Evolutionary conservation across 345 rosid genomes (phyloP).

Genomic region (Eucalyptus tenuipes): DNA sequence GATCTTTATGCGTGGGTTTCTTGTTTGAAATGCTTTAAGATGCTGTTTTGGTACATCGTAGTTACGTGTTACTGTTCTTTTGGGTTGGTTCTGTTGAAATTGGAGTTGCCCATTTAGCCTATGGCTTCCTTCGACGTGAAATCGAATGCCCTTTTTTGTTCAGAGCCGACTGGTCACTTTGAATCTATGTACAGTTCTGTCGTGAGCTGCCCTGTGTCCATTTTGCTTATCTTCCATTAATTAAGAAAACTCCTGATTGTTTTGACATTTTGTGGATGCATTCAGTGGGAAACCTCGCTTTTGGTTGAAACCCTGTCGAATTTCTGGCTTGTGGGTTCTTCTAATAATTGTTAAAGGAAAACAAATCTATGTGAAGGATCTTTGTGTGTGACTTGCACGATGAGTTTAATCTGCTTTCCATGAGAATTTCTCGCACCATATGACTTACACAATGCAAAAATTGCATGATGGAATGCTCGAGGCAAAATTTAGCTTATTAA

Average conservation of each 20-base stretch:
- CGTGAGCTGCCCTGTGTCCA: background rate
- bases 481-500: background rate
- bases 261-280: background rate
- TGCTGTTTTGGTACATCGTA: background rate
- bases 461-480: background rate
- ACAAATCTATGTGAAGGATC: background rate
- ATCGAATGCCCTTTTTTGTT: background rate
- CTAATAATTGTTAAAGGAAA: background rate
- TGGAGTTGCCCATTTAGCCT: background rate
- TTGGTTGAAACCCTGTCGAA: background rate
- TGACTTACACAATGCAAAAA: background rate
- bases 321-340: background rate
- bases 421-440: background rate
- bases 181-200: background rate
- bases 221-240: background rate
- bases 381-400: background rate
- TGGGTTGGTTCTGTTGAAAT: background rate
- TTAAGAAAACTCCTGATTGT: background rate
- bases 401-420: background rate
- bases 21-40: background rate
- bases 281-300: background rate
- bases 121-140: background rate
- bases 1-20: background rate
- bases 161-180: background rate
- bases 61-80: background rate